These are phyloP conservation scores for Fallopia convolvulus DNA, from an alignment of 148 eudicot genomes.

Conservation along the genomic window DNA sequence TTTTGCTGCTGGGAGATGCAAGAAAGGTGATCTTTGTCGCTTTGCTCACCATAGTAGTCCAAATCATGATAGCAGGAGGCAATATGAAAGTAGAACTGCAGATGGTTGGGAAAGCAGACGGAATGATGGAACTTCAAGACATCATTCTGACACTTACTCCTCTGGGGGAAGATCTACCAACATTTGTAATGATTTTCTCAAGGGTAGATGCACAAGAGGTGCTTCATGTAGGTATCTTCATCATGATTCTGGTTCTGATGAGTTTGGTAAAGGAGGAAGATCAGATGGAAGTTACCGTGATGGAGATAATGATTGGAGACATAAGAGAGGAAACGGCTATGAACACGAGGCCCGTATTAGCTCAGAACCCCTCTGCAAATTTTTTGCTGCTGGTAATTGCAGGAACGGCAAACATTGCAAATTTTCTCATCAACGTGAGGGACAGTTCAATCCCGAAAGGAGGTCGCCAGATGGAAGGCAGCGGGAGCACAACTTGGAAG, in stretches of 20 bases:
- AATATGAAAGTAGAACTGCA: constrained; percentile 25
- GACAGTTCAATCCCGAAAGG: constrained; percentile 18
- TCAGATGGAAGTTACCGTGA: constrained; percentile 11
- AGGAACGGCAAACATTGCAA: constrained; percentile 32
- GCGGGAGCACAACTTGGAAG: constrained; percentile 18
- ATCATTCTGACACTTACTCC: constrained; percentile 20
- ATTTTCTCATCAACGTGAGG: constrained; percentile 29
- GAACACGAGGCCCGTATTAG: constrained; percentile 26
- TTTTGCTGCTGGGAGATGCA: constrained; percentile 55
- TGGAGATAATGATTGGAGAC: constrained; percentile 22
- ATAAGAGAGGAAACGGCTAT: constrained; percentile 17
- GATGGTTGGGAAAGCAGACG: constrained; percentile 43
- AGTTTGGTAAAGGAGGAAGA: not conserved
- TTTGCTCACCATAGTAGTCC: constrained; percentile 46
- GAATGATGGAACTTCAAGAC: constrained; percentile 26
- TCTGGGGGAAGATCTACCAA: constrained; percentile 25
- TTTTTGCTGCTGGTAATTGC: constrained; percentile 39
- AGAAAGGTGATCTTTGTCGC: constrained; percentile 53
- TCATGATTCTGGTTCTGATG: constrained; percentile 20
- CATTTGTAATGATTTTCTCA: constrained; percentile 36
- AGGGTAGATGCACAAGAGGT: constrained; percentile 30
- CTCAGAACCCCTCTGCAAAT: constrained; percentile 27
- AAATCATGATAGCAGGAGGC: constrained; percentile 26
- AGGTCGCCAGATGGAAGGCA: constrained; percentile 24
- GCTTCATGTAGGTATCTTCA: constrained; percentile 33